These are phyloP conservation scores for Yarrowia sp. DNA, from an alignment of 805 yeast genomes.

Conservation along the genomic window DNA sequence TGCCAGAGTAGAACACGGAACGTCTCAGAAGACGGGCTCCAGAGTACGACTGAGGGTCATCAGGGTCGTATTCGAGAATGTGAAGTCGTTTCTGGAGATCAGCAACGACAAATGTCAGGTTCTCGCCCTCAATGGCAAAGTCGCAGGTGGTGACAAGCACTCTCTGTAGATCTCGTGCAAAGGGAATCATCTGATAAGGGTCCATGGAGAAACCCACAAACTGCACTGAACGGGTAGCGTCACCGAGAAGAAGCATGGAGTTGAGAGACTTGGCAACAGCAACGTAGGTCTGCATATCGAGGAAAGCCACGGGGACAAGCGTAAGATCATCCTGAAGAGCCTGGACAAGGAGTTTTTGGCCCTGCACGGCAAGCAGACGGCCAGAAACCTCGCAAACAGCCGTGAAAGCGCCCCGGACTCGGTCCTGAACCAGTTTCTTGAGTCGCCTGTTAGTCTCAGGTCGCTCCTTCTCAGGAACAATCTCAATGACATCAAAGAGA, in stretches of 20 bases:
- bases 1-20: slow-evolving; percentile 73
- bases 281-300: slow-evolving; percentile 82
- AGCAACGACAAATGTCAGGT: slow-evolving; percentile 68
- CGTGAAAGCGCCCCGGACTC: slow-evolving; percentile 83
- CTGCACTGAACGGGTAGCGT: slow-evolving; percentile 76
- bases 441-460: slow-evolving; percentile 85
- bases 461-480: slow-evolving; percentile 85
- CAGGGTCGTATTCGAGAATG: slow-evolving; percentile 87
- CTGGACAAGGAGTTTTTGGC: slow-evolving; percentile 79
- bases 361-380: slow-evolving; percentile 81
- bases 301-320: slow-evolving; percentile 91
- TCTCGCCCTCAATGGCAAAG: slow-evolving; percentile 73
- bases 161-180: slow-evolving; percentile 75
- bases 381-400: slow-evolving; percentile 82
- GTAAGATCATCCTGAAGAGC: slow-evolving; percentile 84
- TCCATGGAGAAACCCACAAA: slow-evolving; percentile 92
- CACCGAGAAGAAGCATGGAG: slow-evolving; percentile 81
- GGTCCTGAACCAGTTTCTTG: slow-evolving; percentile 74
- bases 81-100: slow-evolving; percentile 74
- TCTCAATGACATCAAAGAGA: slow-evolving; percentile 75
- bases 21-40: slow-evolving; percentile 78
- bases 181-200: slow-evolving; percentile 81
- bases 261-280: slow-evolving; percentile 83
- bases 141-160: slow-evolving; percentile 76
- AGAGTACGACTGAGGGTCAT: slow-evolving; percentile 79